phyloP scores from a whole-genome alignment of 2,329 filamentous ascomycete species.

The Pseudopyricularia javanii region DNA sequence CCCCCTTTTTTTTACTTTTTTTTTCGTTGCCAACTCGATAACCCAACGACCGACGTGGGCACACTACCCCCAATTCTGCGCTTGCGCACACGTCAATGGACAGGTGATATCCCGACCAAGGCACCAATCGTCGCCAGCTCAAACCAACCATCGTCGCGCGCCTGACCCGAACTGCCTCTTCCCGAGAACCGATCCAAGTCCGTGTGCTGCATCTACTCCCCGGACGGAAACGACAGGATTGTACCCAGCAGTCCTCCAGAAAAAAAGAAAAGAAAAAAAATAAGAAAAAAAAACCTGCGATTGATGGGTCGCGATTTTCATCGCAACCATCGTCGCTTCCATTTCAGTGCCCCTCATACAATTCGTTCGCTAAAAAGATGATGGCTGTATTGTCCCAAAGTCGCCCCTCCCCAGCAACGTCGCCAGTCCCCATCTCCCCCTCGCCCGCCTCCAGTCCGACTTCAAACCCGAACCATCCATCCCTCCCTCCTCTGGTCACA shows the following conservation, averaged over 20 bases:
- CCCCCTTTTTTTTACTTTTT: no score
- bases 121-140: no score
- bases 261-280: not conserved
- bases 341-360: not conserved
- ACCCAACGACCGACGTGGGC: no score
- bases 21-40: no score
- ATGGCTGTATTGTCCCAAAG: conserved; percentile 44
- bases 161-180: no score
- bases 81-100: no score
- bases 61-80: no score
- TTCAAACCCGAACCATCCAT: conserved; percentile 38
- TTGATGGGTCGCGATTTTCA: not conserved
- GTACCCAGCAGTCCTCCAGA: conserved; percentile 1
- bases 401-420: conserved; percentile 36
- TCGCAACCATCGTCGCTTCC: not conserved
- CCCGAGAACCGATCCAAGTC: no score
- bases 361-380: conserved; percentile 18
- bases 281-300: not conserved
- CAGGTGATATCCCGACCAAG: no score
- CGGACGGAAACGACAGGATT: not conserved
- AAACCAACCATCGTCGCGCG: no score
- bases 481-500: conserved; percentile 44
- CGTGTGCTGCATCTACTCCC: no score
- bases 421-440: conserved; percentile 34
- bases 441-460: conserved; percentile 11